Conservation (phyloP, 768 basidiomycete species). For the Mycena metata region DNA sequence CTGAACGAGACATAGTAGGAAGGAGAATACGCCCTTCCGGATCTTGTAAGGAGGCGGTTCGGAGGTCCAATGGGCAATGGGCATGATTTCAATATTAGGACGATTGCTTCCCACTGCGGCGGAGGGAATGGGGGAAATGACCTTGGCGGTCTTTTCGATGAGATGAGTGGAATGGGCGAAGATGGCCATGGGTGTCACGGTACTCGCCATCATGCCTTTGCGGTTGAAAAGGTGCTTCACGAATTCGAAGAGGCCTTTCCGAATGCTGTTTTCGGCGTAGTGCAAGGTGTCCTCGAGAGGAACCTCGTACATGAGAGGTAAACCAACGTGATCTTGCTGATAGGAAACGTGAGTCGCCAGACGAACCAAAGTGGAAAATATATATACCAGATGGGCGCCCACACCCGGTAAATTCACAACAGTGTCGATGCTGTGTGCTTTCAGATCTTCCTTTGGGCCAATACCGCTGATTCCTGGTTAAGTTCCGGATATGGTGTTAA, state of each 20-base stretch:
- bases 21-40: conserved; percentile 39
- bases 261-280: conserved; percentile 36
- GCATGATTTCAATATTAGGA: conserved; percentile 51
- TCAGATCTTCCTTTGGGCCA: conserved; percentile 54
- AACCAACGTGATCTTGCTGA: conserved; percentile 50
- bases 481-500: not conserved
- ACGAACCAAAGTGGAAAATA: not conserved
- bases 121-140: conserved; percentile 24
- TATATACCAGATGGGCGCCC: conserved; percentile 44
- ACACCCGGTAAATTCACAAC: conserved; percentile 48
- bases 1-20: conserved; percentile 31
- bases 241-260: conserved; percentile 43
- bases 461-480: conserved; percentile 48
- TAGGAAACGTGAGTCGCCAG: not conserved
- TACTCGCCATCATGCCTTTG: conserved; percentile 42
- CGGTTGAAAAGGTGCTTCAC: conserved; percentile 43
- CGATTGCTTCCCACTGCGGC: conserved; percentile 15
- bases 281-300: conserved; percentile 45
- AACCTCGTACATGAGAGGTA: conserved; percentile 45
- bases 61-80: conserved; percentile 32
- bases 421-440: conserved; percentile 41
- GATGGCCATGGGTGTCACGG: conserved; percentile 44
- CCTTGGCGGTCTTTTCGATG: conserved; percentile 32
- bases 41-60: conserved; percentile 39
- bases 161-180: conserved; percentile 46